Evolutionary conservation across 2,329 filamentous ascomycete genomes (phyloP).

Genomic region (Stachybotrys elegans): DNA sequence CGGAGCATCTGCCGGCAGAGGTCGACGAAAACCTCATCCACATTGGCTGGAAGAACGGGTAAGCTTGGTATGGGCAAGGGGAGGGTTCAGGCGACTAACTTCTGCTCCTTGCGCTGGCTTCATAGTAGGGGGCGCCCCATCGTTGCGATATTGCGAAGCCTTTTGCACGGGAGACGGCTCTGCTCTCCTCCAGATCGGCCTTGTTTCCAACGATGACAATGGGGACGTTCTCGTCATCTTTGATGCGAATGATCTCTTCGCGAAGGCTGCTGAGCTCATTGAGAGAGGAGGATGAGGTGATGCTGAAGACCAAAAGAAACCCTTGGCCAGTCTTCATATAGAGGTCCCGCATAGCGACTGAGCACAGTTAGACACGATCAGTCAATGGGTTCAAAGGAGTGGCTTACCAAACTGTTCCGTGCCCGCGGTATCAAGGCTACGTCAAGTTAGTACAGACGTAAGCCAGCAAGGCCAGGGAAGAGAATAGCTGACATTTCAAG

Average conservation of each 20-base stretch:
- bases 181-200: slow-evolving; percentile 81
- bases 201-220: slow-evolving; percentile 94
- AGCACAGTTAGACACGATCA: slow-evolving; percentile 3
- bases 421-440: slow-evolving; percentile 78
- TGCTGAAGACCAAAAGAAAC: slow-evolving; percentile 88
- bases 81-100: slow-evolving; percentile 37
- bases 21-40: slow-evolving; percentile 85
- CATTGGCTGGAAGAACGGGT: slow-evolving; percentile 54
- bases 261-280: slow-evolving; percentile 75
- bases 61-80: neutral
- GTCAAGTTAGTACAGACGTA: slow-evolving; percentile 14
- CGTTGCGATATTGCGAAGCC: slow-evolving; percentile 81
- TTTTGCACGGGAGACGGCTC: slow-evolving; percentile 69
- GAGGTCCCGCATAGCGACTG: slow-evolving; percentile 66
- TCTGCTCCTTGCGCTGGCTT: slow-evolving; percentile 75
- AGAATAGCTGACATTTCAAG: slow-evolving; percentile 69
- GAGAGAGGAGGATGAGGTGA: slow-evolving; percentile 79
- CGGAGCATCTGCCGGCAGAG: slow-evolving; percentile 78
- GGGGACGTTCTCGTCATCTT: slow-evolving; percentile 78
- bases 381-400: too few species aligned
- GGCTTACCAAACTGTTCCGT: slow-evolving; percentile 86
- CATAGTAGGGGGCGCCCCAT: slow-evolving; percentile 89
- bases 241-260: slow-evolving; percentile 87
- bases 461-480: slow-evolving; percentile 8
- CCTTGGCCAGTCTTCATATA: slow-evolving; percentile 95